Evolutionary conservation across 2,329 filamentous ascomycete species (phyloP).

Genomic region (Ophiocordyceps unilateralis): DNA sequence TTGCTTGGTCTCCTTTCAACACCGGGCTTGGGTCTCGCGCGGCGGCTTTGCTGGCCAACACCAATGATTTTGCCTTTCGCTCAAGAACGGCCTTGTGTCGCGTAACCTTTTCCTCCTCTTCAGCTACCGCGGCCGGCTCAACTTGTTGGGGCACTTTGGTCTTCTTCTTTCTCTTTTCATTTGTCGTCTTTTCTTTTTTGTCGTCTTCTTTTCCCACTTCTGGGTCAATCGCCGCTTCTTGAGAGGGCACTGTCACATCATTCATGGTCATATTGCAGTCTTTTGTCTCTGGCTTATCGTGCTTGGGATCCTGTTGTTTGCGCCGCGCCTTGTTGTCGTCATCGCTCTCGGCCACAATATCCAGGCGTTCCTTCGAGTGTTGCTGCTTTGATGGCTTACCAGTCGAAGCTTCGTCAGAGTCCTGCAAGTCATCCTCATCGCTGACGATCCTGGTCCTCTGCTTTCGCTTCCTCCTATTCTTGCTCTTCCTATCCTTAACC

Average conservation of each 20-base stretch:
- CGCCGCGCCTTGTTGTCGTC: neutral
- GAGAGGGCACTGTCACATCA: no score
- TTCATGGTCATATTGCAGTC: no score
- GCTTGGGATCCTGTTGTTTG: no score
- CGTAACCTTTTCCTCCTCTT: conserved; percentile 12
- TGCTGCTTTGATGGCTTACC: no score
- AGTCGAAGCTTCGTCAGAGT: no score
- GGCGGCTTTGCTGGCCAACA: conserved; percentile 24
- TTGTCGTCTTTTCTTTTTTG: no score
- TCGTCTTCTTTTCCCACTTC: no score
- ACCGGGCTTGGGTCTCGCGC: conserved; percentile 14
- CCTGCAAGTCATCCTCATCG: conserved; percentile 5
- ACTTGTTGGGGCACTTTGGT: conserved; percentile 1
- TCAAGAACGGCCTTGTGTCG: conserved; percentile 35
- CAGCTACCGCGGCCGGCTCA: conserved; percentile 7
- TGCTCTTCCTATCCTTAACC: conserved; percentile 5
- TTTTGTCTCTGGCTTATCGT: no score
- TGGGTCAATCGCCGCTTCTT: no score
- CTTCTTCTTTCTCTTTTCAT: conserved; percentile 1
- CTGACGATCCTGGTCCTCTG: conserved; percentile 12
- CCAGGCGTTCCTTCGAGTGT: neutral
- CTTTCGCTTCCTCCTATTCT: conserved; percentile 19
- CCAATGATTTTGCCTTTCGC: conserved; percentile 37
- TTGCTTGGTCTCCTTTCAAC: conserved; percentile 13
- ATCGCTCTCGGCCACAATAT: neutral